Conservation (phyloP, 345 rosid species). For the Cochlearia excelsa region DNA sequence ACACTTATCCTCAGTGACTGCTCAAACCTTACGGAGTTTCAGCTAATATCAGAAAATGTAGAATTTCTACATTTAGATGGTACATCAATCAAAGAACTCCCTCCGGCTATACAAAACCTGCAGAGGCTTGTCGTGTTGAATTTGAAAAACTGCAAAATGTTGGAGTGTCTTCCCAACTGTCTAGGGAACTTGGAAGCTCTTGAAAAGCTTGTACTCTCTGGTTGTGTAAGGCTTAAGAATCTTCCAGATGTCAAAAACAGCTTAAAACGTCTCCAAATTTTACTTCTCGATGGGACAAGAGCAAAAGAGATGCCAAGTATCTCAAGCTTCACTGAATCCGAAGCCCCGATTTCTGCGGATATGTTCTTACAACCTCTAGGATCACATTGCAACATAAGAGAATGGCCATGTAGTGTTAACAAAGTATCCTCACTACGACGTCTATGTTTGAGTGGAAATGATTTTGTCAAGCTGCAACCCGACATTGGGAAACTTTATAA, state of each 20-base stretch:
- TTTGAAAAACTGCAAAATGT: no score
- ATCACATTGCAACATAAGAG: neutral
- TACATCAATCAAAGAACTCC: no score
- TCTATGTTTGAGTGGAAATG: conserved; percentile 3
- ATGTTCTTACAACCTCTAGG: neutral
- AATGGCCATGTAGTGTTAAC: neutral
- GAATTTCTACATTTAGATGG: no score
- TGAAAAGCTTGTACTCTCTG: no score
- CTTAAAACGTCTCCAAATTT: neutral
- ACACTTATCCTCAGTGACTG: no score
- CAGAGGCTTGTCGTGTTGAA: no score
- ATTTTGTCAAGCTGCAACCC: neutral
- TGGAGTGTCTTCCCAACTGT: no score
- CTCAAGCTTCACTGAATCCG: neutral
- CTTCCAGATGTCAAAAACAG: neutral
- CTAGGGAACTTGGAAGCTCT: no score
- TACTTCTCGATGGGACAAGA: neutral
- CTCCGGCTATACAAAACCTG: no score
- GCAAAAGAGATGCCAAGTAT: conserved; percentile 1
- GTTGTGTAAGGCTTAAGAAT: no score
- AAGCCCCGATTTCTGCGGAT: neutral
- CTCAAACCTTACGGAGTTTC: no score
- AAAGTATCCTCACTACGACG: neutral
- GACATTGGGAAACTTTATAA: neutral
- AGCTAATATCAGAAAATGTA: no score